Conservation (phyloP, 164 flowering plant species). For the Sedum album region DNA sequence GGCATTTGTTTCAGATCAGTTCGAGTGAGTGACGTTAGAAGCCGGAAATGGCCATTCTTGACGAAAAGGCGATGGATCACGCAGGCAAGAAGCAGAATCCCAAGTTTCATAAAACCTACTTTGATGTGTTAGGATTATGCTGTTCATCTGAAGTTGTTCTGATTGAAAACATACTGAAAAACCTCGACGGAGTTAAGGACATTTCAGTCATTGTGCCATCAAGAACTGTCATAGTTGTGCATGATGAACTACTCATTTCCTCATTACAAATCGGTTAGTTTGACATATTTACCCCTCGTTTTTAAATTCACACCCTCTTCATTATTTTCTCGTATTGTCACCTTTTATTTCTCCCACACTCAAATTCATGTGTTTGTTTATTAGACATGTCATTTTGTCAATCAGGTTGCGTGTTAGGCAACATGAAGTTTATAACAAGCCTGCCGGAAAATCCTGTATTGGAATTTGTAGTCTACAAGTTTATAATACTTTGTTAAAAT, state of each 20-base stretch:
- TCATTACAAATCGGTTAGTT: constrained; percentile 65
- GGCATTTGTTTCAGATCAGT: constrained; percentile 1
- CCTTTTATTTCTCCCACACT: background rate
- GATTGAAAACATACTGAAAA: constrained; percentile 50
- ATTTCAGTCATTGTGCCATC: constrained; percentile 67
- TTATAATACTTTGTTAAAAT: too few relatives aligned
- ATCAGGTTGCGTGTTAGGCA: background rate
- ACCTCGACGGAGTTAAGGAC: constrained; percentile 59
- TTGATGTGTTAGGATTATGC: constrained; percentile 82
- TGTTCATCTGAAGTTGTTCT: constrained; percentile 74
- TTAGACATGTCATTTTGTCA: background rate
- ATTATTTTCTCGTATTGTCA: background rate
- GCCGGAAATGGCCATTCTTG: constrained; percentile 9
- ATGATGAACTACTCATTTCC: constrained; percentile 52
- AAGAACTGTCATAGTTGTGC: constrained; percentile 72
- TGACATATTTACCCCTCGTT: background rate
- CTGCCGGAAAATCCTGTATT: background rate
- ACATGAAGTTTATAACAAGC: background rate
- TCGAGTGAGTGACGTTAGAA: background rate
- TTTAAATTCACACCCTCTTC: background rate
- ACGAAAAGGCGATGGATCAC: constrained; percentile 4
- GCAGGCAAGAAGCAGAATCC: constrained; percentile 10
- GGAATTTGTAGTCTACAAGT: background rate
- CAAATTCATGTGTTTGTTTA: background rate
- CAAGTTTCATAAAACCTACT: constrained; percentile 63